phyloP scores from a whole-genome alignment of 2,329 filamentous ascomycete genomes.

The Penicillium sp. region DNA sequence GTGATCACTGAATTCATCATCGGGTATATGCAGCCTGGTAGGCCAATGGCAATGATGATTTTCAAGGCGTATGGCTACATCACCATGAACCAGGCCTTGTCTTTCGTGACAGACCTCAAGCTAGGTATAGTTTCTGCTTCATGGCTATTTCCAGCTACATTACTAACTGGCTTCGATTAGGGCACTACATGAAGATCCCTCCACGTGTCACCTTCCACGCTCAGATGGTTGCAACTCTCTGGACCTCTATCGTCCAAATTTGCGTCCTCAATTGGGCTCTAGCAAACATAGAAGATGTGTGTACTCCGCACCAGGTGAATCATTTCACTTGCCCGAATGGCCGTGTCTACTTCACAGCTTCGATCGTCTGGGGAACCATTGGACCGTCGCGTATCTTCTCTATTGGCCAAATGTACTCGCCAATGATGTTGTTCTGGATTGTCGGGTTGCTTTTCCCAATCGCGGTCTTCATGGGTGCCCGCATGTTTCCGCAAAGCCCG shows the following conservation, averaged over 20 bases:
- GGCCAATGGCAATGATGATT: slow-evolving; percentile 73
- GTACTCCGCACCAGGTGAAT: slow-evolving; percentile 57
- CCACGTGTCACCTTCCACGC: slow-evolving; percentile 54
- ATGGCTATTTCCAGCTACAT: neutral
- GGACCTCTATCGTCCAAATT: slow-evolving; percentile 53
- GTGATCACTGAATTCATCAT: slow-evolving; percentile 73
- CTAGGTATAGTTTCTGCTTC: slow-evolving; percentile 41
- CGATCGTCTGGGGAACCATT: slow-evolving; percentile 72
- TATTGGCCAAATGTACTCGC: slow-evolving; percentile 60
- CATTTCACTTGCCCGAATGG: slow-evolving; percentile 61
- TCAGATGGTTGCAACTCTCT: slow-evolving; percentile 53
- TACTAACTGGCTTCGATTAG: slow-evolving; percentile 9
- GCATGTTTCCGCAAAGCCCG: slow-evolving; percentile 60
- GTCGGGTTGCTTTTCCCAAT: slow-evolving; percentile 64
- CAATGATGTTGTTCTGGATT: slow-evolving; percentile 70
- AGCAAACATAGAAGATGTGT: slow-evolving; percentile 63
- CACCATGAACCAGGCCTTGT: slow-evolving; percentile 65
- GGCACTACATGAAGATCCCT: slow-evolving; percentile 64
- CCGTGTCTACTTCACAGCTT: slow-evolving; percentile 67
- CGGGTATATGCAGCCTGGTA: slow-evolving; percentile 71
- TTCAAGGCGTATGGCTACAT: slow-evolving; percentile 75
- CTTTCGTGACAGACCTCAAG: slow-evolving; percentile 66
- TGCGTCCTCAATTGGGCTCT: slow-evolving; percentile 48
- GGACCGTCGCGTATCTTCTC: slow-evolving; percentile 71
- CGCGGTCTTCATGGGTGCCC: slow-evolving; percentile 61